Evolutionary conservation across 2,329 filamentous ascomycete species (phyloP), one percentile per base, ranked within the genome.

Genomic region (Thielaviopsis euricoi): DNA sequence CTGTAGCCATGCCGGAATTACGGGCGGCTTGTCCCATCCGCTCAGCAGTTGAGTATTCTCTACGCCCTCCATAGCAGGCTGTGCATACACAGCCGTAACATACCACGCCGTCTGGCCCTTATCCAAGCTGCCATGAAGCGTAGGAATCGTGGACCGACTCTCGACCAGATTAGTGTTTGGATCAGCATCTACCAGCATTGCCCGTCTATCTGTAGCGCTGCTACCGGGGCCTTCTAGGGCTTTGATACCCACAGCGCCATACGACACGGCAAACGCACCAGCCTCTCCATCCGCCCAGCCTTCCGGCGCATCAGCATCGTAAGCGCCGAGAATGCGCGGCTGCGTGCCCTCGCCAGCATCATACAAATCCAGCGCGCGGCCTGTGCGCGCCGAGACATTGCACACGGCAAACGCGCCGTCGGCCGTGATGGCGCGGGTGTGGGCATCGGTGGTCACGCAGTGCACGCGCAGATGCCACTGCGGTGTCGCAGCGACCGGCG

Each of bases 141-240:
- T 83, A 23, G 87, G 87, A 63, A 90, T 78, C 49, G 85, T 76
- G 3, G 84, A 88, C 60, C 86, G 73, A 60, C 82, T 81, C 70
- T 88, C 82, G 2, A 89, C 74, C 37, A 90, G 70, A 69, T 90
- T 90, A 53, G 83, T 86, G 70, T 90, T 89, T 6, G 86, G 85
- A 66, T 90, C 87, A 12, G 85, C 84, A 59, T 88, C 82, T 53
- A 89, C 80, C 25, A 88, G 73, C 66, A 78, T 82, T 2, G 85
- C 86, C 57, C 68, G 70, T 21, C 84, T 74, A 15, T 66, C 69
- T 7, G 70, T 72, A 9, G 66, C 29, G 9, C 29, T 33, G 3
- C 71, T 0, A n/a, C n/a, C n/a, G n/a, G n/a, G n/a, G n/a, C 74
- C 73, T 65, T 73, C 85, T 58, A 75, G 71, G 62, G 69, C 82